Evolutionary conservation across 1,284 basidiomycete genomes (phyloP).

Genomic region (Lentinula novae-zelandiae): DNA sequence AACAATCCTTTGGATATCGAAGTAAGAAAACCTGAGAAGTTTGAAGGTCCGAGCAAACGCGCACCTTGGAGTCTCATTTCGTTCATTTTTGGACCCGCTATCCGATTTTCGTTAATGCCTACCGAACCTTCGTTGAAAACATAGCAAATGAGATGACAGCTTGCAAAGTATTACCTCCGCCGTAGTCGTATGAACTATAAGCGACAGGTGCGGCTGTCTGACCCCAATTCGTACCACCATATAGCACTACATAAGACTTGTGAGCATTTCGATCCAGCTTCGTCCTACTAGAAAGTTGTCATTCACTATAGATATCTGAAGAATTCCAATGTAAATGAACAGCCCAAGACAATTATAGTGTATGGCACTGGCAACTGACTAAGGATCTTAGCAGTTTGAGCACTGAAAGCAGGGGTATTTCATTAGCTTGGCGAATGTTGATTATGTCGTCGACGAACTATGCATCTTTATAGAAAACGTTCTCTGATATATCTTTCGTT

Average conservation of each 20-base stretch:
- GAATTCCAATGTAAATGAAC: background rate
- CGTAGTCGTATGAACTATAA: slow-evolving; percentile 38
- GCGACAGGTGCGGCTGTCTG: slow-evolving; percentile 44
- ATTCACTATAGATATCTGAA: slow-evolving; percentile 42
- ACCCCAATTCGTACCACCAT: slow-evolving; percentile 51
- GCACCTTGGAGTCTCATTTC: slow-evolving; percentile 51
- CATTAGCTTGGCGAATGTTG: background rate
- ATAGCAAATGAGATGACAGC: background rate
- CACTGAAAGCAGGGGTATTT: slow-evolving; percentile 24
- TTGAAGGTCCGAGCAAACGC: no score
- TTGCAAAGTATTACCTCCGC: slow-evolving; percentile 31
- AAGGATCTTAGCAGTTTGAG: slow-evolving; percentile 45
- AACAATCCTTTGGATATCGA: slow-evolving; percentile 34
- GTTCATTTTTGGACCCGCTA: slow-evolving; percentile 46
- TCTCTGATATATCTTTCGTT: slow-evolving; percentile 27
- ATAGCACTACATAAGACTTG: slow-evolving; percentile 33
- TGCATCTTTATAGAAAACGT: slow-evolving; percentile 48
- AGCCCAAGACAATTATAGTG: background rate
- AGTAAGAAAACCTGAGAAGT: no score
- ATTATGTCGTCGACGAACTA: slow-evolving; percentile 30
- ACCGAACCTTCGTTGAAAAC: background rate
- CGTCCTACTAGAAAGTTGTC: background rate
- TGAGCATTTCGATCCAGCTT: background rate
- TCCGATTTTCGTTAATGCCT: slow-evolving; percentile 51
- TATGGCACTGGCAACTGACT: slow-evolving; percentile 28